Evolutionary conservation across 1,284 basidiomycete genomes (phyloP), one percentile per base, ranked within the genome.

Genomic region (Vanrija sp.): DNA sequence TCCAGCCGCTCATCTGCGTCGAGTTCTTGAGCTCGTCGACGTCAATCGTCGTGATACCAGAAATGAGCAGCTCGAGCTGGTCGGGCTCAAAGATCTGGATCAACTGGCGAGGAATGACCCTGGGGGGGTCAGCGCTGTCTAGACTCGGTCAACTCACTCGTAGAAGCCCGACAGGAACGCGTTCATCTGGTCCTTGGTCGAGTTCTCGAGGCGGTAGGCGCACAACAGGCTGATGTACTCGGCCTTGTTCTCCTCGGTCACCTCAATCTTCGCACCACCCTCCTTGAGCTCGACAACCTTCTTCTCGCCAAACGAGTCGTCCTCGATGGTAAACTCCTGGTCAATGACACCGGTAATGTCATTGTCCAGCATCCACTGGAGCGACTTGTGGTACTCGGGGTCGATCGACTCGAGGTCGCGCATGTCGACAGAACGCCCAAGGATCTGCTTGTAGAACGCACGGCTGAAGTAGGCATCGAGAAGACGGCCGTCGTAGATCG

Each of bases 391-490:
- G 49, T 67, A 92, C 75, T 97, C 91, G 0, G 94, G 93, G 76
- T 97, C 93, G 41, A 97, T 88, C 83, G 89, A 93, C 75, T 98
- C 93, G 25, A 98, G 86, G 71, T 97, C 93, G 27, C 85, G 83
- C 75, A 94, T 90, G 72, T 96, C 92, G 48, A 96, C 91, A 8
- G 84, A 87, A 71, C 93, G 91, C 41, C 88, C 89, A 31, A 98
- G 81, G 41, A 97, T 81, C 71, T 96, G 93, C 59, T 93, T 85
- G 78, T 98, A 96, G 74, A 97, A 78, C 63, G 93, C 95, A 59
- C 94, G 85, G 19, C 89, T 91, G 72, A 99, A 99, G 80, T 99
- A 97, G 10, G 96, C 96, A 73, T 99, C 96, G 37, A 99, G 83
- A 31, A 98, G 80, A 18, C 96, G 85, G 4, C 93, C 93, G 68